phyloP scores from a whole-genome alignment of 164 flowering plant species.

The Hamamelis virginiana region DNA sequence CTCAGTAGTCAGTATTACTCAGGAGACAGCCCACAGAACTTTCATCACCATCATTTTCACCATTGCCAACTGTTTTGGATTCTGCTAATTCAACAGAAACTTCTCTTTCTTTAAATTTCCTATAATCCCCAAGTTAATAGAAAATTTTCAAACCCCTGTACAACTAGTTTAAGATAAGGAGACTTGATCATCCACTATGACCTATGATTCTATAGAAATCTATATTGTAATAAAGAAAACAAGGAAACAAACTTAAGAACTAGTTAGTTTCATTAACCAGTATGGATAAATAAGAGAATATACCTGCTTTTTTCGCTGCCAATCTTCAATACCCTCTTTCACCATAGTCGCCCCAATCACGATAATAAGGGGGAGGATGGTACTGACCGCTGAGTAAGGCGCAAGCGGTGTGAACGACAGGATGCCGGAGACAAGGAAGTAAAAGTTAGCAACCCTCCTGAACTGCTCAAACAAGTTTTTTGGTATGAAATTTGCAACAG shows the following conservation, averaged over 20 bases:
- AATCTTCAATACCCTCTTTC: constrained; percentile 65
- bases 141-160: background rate
- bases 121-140: background rate
- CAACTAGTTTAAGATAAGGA: too few relatives aligned
- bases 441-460: constrained; percentile 73
- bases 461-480: constrained; percentile 75
- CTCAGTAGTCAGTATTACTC: background rate
- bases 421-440: constrained; percentile 52
- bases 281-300: background rate
- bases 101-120: too few relatives aligned
- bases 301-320: constrained; percentile 59
- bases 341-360: constrained; percentile 56
- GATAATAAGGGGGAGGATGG: constrained; percentile 49
- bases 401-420: constrained; percentile 56
- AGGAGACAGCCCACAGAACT: background rate
- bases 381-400: constrained; percentile 55
- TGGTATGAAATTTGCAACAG: constrained; percentile 52
- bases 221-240: background rate
- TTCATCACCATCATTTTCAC: background rate
- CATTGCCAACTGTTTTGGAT: too few relatives aligned
- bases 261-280: background rate
- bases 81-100: too few relatives aligned
- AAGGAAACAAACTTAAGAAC: background rate
- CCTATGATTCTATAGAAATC: background rate
- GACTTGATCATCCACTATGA: too few relatives aligned